Percentiles rank a stretch among this genome's conserved stretches.
Conservation (phyloP, 108 stramenopile genomes). For the Skeletonema marinoi region DNA sequence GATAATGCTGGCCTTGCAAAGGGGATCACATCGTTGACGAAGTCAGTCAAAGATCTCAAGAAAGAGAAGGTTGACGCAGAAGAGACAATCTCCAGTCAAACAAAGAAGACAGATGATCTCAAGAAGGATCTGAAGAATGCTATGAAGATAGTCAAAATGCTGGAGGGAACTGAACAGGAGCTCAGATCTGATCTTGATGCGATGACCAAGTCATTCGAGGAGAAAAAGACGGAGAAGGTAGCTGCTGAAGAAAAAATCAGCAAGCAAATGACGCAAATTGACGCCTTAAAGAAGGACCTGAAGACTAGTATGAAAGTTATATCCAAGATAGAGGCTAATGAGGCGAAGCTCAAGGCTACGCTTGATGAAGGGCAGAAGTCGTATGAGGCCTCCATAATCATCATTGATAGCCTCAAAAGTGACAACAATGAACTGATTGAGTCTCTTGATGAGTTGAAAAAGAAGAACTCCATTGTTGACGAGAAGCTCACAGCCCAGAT, state of each 20-base stretch:
- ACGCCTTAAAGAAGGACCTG: not conserved
- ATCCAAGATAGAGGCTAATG: not conserved
- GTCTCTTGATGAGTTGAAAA: not conserved
- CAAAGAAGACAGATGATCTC: not conserved
- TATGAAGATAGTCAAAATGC: not conserved
- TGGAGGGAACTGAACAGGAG: not conserved
- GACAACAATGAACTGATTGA: not conserved
- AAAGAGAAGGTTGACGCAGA: constrained; percentile 1
- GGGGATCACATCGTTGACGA: not conserved
- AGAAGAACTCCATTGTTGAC: not conserved
- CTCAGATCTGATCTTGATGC: not conserved
- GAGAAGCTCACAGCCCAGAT: constrained; percentile 36
- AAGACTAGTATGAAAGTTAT: not conserved
- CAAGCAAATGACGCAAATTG: too few relatives aligned
- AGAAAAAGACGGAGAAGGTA: not conserved
- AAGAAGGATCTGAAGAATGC: constrained; percentile 2
- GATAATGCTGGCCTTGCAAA: not conserved
- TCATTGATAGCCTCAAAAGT: not conserved
- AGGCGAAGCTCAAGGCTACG: not conserved
- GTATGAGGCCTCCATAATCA: not conserved
- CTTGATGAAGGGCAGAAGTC: not conserved
- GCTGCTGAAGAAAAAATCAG: not conserved
- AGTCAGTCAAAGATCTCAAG: constrained; percentile 6
- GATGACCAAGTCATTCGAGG: not conserved
- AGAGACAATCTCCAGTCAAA: not conserved